Evolutionary conservation across 306 rosid genomes (phyloP).

Genomic region (Inga leiocalycina): DNA sequence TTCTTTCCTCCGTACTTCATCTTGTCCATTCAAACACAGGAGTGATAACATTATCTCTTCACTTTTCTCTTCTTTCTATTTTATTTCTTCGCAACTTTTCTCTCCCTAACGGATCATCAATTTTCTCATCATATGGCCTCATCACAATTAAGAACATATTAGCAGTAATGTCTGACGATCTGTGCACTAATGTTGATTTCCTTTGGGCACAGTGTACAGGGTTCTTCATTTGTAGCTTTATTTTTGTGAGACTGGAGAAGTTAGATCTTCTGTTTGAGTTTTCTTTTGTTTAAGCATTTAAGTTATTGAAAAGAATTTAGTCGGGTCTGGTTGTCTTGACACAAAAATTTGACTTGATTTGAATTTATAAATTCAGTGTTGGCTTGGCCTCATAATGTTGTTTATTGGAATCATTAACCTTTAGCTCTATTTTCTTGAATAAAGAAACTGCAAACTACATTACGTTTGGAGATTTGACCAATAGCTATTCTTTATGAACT

Average conservation of each 20-base stretch:
- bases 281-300: neutral
- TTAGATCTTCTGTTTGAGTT: neutral
- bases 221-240: no score
- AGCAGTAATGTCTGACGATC: neutral
- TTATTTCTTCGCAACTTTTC: no score
- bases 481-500: neutral
- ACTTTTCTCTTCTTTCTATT: no score
- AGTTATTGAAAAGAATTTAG: neutral
- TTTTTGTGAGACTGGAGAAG: neutral
- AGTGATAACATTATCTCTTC: no score
- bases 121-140: slow-evolving; percentile 5
- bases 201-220: neutral
- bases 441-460: neutral
- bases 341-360: neutral
- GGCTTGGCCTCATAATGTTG: neutral
- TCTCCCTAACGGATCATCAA: neutral
- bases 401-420: neutral
- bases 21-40: neutral
- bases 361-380: neutral
- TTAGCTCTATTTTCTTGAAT: neutral
- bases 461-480: neutral
- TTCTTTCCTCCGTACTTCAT: no score
- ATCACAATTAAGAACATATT: neutral
- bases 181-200: neutral
- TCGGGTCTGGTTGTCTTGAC: neutral